Evolutionary conservation across 1,284 basidiomycete species (phyloP), one percentile per base, ranked within the genome.

Genomic region (Ganoderma lingzhi): DNA sequence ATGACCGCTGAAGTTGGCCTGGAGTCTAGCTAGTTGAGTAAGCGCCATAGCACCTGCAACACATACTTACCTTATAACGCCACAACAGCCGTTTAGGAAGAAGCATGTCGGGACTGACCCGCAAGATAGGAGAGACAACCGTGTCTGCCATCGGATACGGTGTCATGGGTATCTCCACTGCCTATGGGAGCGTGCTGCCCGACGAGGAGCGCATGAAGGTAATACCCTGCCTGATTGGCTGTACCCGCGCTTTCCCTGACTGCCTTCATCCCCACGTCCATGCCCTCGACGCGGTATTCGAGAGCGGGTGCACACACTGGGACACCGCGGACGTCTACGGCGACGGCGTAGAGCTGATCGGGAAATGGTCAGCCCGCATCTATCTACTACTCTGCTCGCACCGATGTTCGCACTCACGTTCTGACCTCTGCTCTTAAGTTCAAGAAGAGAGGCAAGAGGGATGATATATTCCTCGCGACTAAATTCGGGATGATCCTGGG

Each of bases 401-500:
- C 23, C 8, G 56, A 32, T 9, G 1, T 32, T 15, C 53, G 14
- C 17, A 35, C 15, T 32, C 14, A 28, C 3, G 23, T 19, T 17
- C 30, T 56, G 53, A 56, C 30, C 3, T 15, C 3, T 32, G 28
- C 23, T 23, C 17, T 23, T 55, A 80, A 80, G 82, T 80, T 84
- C 72, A 80, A 80, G 68, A 76, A 76, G 28, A 23, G 6, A 23
- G 28, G 2, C 5, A 53, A 55, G 53, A 28, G 28, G 28, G 30
- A 39, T 8, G 48, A 37, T 56, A 82, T 86, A 51, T 86, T 86
- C 76, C 80, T 86, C 2, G 84, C 82, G 0, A 85, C 85, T 65
- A 86, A 86, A 74, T 84, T 83, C 53, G 83, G 81, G n/a, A 2
- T 79, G 56, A 41, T 62, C 14, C 4, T 39, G 9, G 63, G 53